A percentile compares a stretch with the other conserved stretches of the same genome.
phyloP scores from a whole-genome alignment of 768 basidiomycete species.

The Collybia sordida region DNA sequence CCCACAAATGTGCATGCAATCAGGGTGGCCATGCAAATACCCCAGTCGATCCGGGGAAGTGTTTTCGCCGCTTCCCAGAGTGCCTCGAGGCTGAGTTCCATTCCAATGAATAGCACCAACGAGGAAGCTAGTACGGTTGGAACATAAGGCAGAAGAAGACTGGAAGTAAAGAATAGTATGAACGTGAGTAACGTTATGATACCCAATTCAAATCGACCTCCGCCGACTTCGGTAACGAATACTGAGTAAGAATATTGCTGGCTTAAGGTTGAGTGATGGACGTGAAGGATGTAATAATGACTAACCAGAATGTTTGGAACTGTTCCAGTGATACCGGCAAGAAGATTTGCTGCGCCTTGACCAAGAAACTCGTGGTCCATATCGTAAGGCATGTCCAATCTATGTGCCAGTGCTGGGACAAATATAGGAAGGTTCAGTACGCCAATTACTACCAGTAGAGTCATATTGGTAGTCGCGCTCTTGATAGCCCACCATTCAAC shows the following conservation, averaged over 20 bases:
- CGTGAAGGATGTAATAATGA: not conserved
- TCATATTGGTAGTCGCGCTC: conserved; percentile 17
- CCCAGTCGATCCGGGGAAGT: conserved; percentile 17
- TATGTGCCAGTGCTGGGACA: conserved; percentile 20
- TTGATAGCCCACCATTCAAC: conserved; percentile 21
- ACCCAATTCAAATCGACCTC: conserved; percentile 19
- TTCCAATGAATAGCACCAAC: conserved; percentile 21
- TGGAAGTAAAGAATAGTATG: conserved; percentile 16
- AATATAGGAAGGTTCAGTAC: conserved; percentile 24
- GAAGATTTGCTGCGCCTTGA: conserved; percentile 18
- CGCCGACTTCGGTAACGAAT: conserved; percentile 20
- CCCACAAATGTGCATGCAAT: conserved; percentile 19
- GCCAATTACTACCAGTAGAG: conserved; percentile 20
- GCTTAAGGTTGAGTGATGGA: not conserved
- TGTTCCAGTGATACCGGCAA: conserved; percentile 17
- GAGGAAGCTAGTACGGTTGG: conserved; percentile 22
- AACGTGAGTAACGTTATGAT: conserved; percentile 15
- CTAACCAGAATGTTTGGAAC: conserved; percentile 20
- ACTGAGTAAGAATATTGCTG: conserved; percentile 20
- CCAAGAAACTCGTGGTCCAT: conserved; percentile 25
- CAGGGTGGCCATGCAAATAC: conserved; percentile 17
- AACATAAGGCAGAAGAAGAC: conserved; percentile 17
- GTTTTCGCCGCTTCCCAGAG: conserved; percentile 20
- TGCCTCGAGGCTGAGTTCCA: conserved; percentile 21
- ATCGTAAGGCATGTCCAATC: conserved; percentile 19